Evolutionary conservation across 2,329 filamentous ascomycete genomes (phyloP).

Genomic region (Sarocladiaceae sp.): DNA sequence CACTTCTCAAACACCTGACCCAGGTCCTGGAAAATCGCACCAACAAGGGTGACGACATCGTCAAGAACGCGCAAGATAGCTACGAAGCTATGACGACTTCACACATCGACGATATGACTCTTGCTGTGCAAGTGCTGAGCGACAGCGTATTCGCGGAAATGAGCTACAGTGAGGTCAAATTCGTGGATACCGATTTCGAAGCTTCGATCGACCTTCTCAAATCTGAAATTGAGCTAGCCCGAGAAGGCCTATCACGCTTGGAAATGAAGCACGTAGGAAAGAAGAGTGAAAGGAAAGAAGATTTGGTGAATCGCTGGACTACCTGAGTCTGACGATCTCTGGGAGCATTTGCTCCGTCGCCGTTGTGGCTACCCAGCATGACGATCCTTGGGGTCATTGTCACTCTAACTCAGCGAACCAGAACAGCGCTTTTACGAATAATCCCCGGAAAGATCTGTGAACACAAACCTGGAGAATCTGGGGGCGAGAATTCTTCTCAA

Average conservation of each 20-base stretch:
- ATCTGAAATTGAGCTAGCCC: constrained; percentile 39
- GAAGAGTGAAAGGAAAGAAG: constrained; percentile 44
- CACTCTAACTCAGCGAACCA: not conserved
- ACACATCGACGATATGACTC: constrained; percentile 42
- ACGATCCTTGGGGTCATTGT: too few species aligned
- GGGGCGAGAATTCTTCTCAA: too few species aligned
- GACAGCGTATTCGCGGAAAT: constrained; percentile 52
- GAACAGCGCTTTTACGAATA: not conserved
- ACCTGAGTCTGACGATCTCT: not conserved
- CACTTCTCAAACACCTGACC: not conserved
- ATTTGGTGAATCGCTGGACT: constrained; percentile 36
- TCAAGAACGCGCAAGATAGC: constrained; percentile 40
- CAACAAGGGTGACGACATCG: constrained; percentile 39
- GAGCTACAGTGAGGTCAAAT: constrained; percentile 37
- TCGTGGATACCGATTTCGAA: constrained; percentile 51
- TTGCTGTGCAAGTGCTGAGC: constrained; percentile 43
- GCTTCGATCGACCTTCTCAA: constrained; percentile 41
- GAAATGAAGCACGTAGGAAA: constrained; percentile 29
- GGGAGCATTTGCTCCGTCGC: not conserved
- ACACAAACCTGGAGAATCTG: too few species aligned
- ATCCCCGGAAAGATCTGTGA: too few species aligned
- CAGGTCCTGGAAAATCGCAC: constrained; percentile 35
- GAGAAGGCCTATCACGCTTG: constrained; percentile 31
- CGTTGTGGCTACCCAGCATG: too few species aligned
- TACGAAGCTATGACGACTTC: constrained; percentile 40